A percentile compares a stretch with the other conserved stretches of the same genome.
phyloP scores from a whole-genome alignment of 208 protist genomes.

The Wallacemonas sp. region DNA sequence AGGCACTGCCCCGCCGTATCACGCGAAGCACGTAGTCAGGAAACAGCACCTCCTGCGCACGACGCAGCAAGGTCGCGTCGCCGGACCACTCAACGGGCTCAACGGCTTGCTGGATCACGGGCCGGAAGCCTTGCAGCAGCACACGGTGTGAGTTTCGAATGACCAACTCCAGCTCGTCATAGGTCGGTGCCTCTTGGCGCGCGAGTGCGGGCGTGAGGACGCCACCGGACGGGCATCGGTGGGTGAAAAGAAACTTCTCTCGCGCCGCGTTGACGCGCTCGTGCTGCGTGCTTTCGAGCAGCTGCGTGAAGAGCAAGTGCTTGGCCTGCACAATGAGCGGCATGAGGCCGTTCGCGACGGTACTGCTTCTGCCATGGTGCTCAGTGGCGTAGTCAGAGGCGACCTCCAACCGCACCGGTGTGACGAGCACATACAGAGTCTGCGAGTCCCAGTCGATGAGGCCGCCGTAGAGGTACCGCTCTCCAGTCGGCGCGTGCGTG shows the following conservation, averaged over 20 bases:
- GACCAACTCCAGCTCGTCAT: conserved; percentile 54
- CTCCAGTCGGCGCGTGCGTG: conserved; percentile 6
- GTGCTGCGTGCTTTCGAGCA: conserved; percentile 75
- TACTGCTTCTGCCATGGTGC: conserved; percentile 11
- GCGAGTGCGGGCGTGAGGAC: background rate
- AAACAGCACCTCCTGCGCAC: conserved; percentile 27
- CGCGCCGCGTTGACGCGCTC: conserved; percentile 59
- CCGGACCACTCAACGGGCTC: conserved; percentile 30
- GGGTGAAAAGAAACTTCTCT: conserved; percentile 36
- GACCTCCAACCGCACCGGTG: conserved; percentile 26
- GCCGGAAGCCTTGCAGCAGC: conserved; percentile 34
- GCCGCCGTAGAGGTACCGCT: conserved; percentile 65
- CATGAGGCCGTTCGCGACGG: conserved; percentile 31
- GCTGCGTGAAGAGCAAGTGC: conserved; percentile 50
- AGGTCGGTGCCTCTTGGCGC: conserved; percentile 27
- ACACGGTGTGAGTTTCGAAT: conserved; percentile 31
- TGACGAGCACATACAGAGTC: conserved; percentile 70
- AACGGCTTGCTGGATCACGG: conserved; percentile 35
- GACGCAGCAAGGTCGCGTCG: conserved; percentile 23
- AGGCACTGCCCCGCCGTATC: conserved; percentile 14
- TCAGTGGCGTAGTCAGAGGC: conserved; percentile 5
- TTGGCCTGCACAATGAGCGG: conserved; percentile 47
- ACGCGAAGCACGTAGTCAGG: conserved; percentile 40
- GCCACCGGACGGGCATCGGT: background rate
- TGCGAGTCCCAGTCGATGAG: conserved; percentile 66